Evolutionary conservation across 2,329 filamentous ascomycete genomes (phyloP).

Genomic region (Trichophyton rubrum): DNA sequence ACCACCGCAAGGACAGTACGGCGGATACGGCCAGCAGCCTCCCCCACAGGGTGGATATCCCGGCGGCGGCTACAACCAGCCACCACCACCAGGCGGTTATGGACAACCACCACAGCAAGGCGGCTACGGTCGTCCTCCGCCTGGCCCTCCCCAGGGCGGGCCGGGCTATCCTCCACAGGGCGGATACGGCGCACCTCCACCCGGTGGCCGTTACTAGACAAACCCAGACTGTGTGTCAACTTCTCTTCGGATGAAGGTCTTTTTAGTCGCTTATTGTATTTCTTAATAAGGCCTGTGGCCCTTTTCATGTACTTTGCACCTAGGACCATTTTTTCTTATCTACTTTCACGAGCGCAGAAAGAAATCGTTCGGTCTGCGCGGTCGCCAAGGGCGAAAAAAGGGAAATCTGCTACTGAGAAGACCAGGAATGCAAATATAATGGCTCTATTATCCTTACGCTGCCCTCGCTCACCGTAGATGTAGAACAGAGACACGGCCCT

Average conservation of each 20-base stretch:
- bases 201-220: conserved; percentile 11
- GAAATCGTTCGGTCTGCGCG: not conserved
- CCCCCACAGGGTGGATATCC: conserved; percentile 16
- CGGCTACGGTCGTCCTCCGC: conserved; percentile 13
- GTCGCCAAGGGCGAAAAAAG: not conserved
- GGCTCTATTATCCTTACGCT: too few relatives aligned
- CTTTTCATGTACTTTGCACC: not conserved
- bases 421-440: not conserved
- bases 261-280: not conserved
- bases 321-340: not conserved
- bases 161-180: conserved; percentile 16
- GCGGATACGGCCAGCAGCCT: conserved; percentile 19
- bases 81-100: conserved; percentile 17
- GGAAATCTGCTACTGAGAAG: not conserved
- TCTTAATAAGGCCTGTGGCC: not conserved
- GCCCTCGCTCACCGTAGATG: too few relatives aligned
- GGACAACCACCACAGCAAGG: conserved; percentile 17
- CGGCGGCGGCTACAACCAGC: conserved; percentile 20
- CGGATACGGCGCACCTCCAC: conserved; percentile 15
- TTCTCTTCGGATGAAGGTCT: not conserved
- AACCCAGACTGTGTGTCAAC: not conserved
- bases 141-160: conserved; percentile 12
- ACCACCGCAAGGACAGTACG: conserved; percentile 16
- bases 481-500: too few relatives aligned
- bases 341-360: not conserved